A percentile compares a stretch with the other conserved stretches of the same genome.
Conservation (phyloP, 2,329 filamentous ascomycete genomes). For the Orbilia ellipsospora region DNA sequence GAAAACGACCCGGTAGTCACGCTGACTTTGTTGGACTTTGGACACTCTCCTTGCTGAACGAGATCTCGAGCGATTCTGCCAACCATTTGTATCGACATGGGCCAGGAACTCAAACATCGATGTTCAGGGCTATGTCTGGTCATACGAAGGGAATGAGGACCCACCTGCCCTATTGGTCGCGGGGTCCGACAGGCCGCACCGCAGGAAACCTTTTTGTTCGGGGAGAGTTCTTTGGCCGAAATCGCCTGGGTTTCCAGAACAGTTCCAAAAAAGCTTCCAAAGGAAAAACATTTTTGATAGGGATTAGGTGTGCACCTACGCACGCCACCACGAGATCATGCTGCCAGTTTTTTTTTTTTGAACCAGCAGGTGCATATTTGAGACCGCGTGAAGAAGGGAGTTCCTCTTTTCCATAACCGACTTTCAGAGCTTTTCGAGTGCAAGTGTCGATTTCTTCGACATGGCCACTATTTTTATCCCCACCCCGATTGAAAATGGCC, state of each 20-base stretch:
- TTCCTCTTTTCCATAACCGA: slow-evolving; percentile 25
- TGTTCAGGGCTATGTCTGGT: slow-evolving; percentile 51
- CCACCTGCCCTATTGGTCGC: slow-evolving; percentile 55
- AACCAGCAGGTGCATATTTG: background rate
- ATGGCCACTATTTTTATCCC: slow-evolving; percentile 45
- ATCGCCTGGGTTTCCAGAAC: slow-evolving; percentile 5
- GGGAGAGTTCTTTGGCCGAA: slow-evolving; percentile 18
- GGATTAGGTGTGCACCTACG: slow-evolving; percentile 1
- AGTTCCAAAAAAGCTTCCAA: slow-evolving; percentile 32
- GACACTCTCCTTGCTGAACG: background rate
- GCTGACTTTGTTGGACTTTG: slow-evolving; percentile 16
- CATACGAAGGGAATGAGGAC: slow-evolving; percentile 44
- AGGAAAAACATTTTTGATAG: slow-evolving; percentile 1
- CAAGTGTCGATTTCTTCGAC: background rate
- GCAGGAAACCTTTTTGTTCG: slow-evolving; percentile 12
- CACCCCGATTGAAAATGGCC: background rate
- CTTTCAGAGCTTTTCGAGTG: background rate
- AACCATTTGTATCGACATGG: slow-evolving; percentile 46
- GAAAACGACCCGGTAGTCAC: slow-evolving; percentile 38
- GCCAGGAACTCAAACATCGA: slow-evolving; percentile 36
- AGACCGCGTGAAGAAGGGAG: slow-evolving; percentile 1
- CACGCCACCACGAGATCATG: slow-evolving; percentile 28
- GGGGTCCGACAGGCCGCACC: slow-evolving; percentile 55
- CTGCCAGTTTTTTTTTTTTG: background rate
- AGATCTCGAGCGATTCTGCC: slow-evolving; percentile 13